Evolutionary conservation across 2,329 filamentous ascomycete genomes (phyloP).

Genomic region (Phialemoniopsis sp.): DNA sequence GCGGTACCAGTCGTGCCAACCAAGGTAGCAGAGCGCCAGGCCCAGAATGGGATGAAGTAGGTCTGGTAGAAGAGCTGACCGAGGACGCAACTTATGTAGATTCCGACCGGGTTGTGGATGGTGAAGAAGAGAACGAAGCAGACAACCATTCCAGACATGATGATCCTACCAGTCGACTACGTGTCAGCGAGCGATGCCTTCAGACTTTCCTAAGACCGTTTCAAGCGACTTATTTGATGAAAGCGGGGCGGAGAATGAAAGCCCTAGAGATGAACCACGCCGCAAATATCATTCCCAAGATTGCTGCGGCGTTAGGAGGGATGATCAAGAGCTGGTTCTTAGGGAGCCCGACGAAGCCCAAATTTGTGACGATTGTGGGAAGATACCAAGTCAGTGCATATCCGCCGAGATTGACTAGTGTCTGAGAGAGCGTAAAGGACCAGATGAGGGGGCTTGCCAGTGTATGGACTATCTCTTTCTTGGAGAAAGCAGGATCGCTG

Average conservation of each 20-base stretch:
- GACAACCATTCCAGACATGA: constrained; percentile 30
- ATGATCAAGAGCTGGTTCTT: constrained; percentile 40
- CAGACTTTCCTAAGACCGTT: too few relatives aligned
- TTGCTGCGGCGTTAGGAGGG: constrained; percentile 38
- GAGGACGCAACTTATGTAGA: constrained; percentile 38
- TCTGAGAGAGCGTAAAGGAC: constrained; percentile 19
- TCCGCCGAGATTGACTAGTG: constrained; percentile 30
- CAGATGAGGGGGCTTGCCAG: constrained; percentile 18
- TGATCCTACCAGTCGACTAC: too few relatives aligned
- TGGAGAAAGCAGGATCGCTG: constrained; percentile 26
- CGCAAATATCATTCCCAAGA: constrained; percentile 30
- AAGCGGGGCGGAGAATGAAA: constrained; percentile 30
- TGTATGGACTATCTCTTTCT: constrained; percentile 25
- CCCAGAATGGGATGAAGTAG: constrained; percentile 41
- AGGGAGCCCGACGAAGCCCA: constrained; percentile 35
- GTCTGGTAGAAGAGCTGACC: constrained; percentile 35
- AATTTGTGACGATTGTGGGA: constrained; percentile 32
- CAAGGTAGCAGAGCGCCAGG: constrained; percentile 34
- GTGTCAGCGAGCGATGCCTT: too few relatives aligned
- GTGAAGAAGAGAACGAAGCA: constrained; percentile 39
- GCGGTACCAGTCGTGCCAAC: constrained; percentile 35
- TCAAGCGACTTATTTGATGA: constrained; percentile 27
- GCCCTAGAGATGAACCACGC: constrained; percentile 33
- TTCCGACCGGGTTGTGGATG: constrained; percentile 26
- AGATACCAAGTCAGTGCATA: constrained; percentile 38